These are phyloP conservation scores for Protomyces gravidus DNA, from an alignment of 1,139 yeast species.

Conservation along the genomic window DNA sequence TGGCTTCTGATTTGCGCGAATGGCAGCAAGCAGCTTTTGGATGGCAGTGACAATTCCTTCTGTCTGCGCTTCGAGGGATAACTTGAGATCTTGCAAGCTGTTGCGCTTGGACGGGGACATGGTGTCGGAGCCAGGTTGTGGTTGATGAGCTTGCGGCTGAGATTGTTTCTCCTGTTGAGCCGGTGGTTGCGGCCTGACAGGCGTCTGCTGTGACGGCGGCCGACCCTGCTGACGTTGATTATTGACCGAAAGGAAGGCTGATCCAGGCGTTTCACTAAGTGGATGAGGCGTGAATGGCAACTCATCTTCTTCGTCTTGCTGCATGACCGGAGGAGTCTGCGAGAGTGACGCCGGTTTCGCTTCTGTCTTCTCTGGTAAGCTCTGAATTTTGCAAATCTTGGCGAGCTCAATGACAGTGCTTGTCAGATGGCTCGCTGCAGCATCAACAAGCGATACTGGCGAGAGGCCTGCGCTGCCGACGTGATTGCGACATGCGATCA, in stretches of 20 bases:
- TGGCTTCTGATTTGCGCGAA: constrained; percentile 52
- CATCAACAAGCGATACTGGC: constrained; percentile 70
- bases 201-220: neutral
- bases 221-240: neutral
- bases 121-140: neutral
- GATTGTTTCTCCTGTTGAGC: neutral
- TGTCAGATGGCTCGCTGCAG: constrained; percentile 71
- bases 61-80: constrained; percentile 88
- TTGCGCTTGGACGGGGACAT: neutral
- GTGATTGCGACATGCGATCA: constrained; percentile 75
- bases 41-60: constrained; percentile 87
- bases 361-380: neutral
- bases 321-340: neutral
- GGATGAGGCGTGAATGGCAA: neutral
- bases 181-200: too few species aligned
- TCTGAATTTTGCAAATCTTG: constrained; percentile 50
- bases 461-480: constrained; percentile 59
- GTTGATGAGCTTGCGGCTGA: neutral
- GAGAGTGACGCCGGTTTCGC: neutral
- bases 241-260: too few species aligned
- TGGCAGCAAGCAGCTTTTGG: constrained; percentile 60
- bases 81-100: constrained; percentile 54
- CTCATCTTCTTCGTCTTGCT: neutral
- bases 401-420: constrained; percentile 70
- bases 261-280: neutral